Base-by-base conservation (phyloP, 2,329 filamentous ascomycete genomes). In the Claviceps lovelessii region DNA sequence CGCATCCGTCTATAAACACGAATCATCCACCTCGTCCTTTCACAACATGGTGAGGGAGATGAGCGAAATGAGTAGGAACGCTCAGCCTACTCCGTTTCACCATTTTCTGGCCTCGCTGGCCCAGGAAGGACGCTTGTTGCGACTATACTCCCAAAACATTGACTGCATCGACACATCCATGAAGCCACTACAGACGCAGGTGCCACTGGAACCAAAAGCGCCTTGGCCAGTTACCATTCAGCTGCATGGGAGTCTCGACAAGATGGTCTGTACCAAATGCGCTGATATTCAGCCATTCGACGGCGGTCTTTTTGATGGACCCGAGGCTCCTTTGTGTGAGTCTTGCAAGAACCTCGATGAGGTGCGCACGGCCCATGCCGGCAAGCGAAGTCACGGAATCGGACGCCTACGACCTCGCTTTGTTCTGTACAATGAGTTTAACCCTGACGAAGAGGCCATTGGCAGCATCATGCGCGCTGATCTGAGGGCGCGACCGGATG, bases 261-360 rank as follows among this genome's bases (percentile, higher is more conserved):
- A 95, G 68, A 97, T 97, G 91, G 86, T 94, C 17, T 98, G 93
- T 70, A 89, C 89, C 48, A 97, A 97, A 68, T 98, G 93, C 68
- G 80, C 83, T 61, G 76, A 86, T 56, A 76, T 95, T 9, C 79
- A 81, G 48, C 78, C 85, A 52, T 90, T 98, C 63, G 76, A 95
- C 59, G 78, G 84, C 9, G 79, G 83, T 8, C 74, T 94, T 47
- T 98, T 98, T 67, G 79, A 88, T 54, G 89, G 91, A 2, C 86
- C 90, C 6, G 81, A 88, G 58, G 83, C 93, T 5, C 93, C 93
- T 31, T 76, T 85, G 10, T 98, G 93, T 68, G 73, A 74, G 11
- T 77, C 79, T 50, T 98, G 93, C 68, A 78, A 83, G 53, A 80
- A 80, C 58, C 80, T 82, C 56, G 91, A 98, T 65, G 71, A 81